These are phyloP conservation scores for Tricholoma bakamatsutake DNA, from an alignment of 768 basidiomycete species.

Conservation along the genomic window DNA sequence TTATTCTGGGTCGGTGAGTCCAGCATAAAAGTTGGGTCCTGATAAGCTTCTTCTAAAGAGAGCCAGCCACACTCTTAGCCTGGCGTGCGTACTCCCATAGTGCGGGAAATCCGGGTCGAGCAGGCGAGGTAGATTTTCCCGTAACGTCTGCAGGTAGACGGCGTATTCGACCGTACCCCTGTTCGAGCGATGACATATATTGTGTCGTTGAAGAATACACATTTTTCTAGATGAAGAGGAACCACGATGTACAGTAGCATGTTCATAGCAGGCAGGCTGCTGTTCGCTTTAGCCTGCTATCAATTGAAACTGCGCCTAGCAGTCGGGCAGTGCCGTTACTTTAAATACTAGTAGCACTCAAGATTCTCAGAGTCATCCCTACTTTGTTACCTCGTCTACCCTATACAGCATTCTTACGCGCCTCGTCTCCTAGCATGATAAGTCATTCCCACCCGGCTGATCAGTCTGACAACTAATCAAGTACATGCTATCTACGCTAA, in stretches of 20 bases:
- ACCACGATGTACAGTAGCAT: background rate
- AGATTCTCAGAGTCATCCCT: background rate
- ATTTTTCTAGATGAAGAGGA: constrained; percentile 10
- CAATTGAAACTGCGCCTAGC: background rate
- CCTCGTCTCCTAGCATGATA: constrained; percentile 44
- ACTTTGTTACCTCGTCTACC: background rate
- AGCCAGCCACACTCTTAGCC: constrained; percentile 34
- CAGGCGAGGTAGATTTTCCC: constrained; percentile 13
- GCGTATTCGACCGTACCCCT: constrained; percentile 41
- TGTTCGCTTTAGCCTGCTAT: background rate
- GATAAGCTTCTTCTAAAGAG: constrained; percentile 1
- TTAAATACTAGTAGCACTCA: too few relatives aligned
- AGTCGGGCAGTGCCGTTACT: constrained; percentile 6
- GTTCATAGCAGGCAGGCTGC: background rate
- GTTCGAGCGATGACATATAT: constrained; percentile 53
- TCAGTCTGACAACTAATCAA: constrained; percentile 10
- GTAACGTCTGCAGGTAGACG: constrained; percentile 10
- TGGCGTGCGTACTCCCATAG: constrained; percentile 37
- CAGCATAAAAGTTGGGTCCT: background rate
- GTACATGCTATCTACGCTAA: constrained; percentile 49
- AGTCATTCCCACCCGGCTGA: constrained; percentile 27
- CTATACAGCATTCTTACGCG: background rate
- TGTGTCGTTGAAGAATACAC: constrained; percentile 53
- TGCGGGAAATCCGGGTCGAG: constrained; percentile 17
- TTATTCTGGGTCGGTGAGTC: constrained; percentile 72